Evolutionary conservation across 495 filamentous ascomycete genomes (phyloP).

Genomic region (Aspergillus egyptiacus): DNA sequence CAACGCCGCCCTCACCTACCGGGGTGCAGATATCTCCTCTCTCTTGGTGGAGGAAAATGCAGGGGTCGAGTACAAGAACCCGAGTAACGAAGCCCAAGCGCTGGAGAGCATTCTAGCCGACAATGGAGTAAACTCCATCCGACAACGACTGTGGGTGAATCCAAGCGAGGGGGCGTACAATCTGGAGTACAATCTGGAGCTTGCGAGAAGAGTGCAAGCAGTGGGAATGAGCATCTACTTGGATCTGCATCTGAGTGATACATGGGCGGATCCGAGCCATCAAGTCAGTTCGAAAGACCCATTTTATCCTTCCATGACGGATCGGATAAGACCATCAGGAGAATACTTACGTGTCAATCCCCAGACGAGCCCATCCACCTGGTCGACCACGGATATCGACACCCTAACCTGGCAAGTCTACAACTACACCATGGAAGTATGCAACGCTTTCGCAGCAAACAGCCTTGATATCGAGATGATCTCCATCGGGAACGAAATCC

Average conservation of each 20-base stretch:
- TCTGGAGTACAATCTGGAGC: constrained; percentile 60
- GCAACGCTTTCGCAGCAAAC: constrained; percentile 51
- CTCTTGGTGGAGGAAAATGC: constrained; percentile 56
- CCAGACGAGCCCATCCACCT: constrained; percentile 50
- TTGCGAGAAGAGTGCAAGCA: constrained; percentile 59
- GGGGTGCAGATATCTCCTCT: constrained; percentile 70
- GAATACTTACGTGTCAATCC: too few relatives aligned
- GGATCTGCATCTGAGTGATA: constrained; percentile 67
- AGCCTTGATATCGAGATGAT: constrained; percentile 54
- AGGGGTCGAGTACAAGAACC: constrained; percentile 55
- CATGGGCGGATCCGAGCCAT: constrained; percentile 48
- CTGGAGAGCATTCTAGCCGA: constrained; percentile 59
- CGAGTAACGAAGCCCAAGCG: constrained; percentile 43
- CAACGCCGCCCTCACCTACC: constrained; percentile 50
- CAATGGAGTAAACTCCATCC: constrained; percentile 63
- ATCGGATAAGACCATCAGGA: background rate
- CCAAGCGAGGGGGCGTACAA: constrained; percentile 65
- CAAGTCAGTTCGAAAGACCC: constrained; percentile 26
- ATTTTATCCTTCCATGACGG: background rate
- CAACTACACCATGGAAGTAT: constrained; percentile 58
- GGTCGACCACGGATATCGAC: constrained; percentile 52
- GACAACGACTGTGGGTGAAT: constrained; percentile 70
- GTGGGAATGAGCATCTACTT: constrained; percentile 60
- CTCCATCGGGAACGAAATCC: constrained; percentile 68
- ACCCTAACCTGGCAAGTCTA: constrained; percentile 56